Evolutionary conservation across 495 filamentous ascomycete species (phyloP), one percentile per base, ranked within the genome.

Genomic region (Penicillium macrosclerotiorum): DNA sequence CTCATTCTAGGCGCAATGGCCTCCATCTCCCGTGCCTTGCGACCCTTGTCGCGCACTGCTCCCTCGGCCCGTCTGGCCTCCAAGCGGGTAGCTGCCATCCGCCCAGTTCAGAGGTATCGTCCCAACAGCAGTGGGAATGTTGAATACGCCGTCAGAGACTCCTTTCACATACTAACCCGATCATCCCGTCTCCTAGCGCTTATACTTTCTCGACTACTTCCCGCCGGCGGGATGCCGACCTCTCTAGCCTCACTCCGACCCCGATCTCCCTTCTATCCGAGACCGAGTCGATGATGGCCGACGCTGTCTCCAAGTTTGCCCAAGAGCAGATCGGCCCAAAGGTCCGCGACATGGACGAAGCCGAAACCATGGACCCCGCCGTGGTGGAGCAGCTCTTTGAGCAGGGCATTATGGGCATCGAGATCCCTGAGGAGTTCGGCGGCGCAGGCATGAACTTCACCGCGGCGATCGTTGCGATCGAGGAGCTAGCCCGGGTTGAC

Each of bases 391-490:
- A 90, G 65, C 78, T 96, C 23, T 99, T 99, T 59, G 93, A 97
- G 72, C 92, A 97, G 68, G 93, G 93, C 3, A 63, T 99, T 8
- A 99, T 99, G 93, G 86, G 93, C 39, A 80, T 99, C 42, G 93
- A 99, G 72, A 90, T 99, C 17, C 92, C 91, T 19, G 94, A 99
- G 68, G 90, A 96, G 63, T 97, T 85, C 60, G 93, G 93, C 42
- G 93, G 93, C 12, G 85, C 93, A 3, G 93, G 90, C 35, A 97
- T 97, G 93, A 95, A 96, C 77, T 99, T 99, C 69, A 97, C 94
- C 5, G 70, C 91, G 0, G 93, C 89, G 8, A 95, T 97, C 62
- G 83, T 97, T 35, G 92, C 88, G 8, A 97, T 99, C 61, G 93
- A 99, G 71, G 94, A 99, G 73, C 72, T 97, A 43, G 93, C 94